A percentile compares a stretch with the other conserved stretches of the same genome.
phyloP scores from a whole-genome alignment of 148 eudicot genomes.

The Rhododendron griersonianum region DNA sequence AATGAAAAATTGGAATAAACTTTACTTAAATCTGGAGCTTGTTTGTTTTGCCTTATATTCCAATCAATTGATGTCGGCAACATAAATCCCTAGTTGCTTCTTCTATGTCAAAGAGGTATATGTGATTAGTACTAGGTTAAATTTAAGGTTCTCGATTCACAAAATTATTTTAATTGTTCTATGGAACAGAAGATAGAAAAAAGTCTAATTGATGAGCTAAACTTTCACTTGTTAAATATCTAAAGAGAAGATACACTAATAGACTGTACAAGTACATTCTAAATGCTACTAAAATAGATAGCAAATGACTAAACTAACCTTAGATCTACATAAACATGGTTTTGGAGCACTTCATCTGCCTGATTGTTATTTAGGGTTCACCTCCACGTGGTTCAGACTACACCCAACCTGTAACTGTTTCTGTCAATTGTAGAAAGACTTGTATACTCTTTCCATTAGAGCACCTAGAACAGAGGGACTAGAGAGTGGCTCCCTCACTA shows the following conservation, averaged over 20 bases:
- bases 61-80: not conserved
- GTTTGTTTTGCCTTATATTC: not conserved
- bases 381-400: not conserved
- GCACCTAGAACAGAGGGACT: not conserved
- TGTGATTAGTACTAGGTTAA: no score
- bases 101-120: no score
- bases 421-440: not conserved
- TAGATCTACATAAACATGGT: not conserved
- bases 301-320: not conserved
- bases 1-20: not conserved
- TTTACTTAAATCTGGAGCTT: not conserved
- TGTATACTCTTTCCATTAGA: not conserved
- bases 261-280: not conserved
- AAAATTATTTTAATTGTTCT: not conserved
- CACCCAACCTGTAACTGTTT: not conserved
- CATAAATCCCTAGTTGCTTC: not conserved
- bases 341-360: not conserved
- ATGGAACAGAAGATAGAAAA: not conserved
- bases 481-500: not conserved
- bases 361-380: not conserved
- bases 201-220: not conserved
- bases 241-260: not conserved
- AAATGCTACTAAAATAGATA: not conserved
- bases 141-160: not conserved
- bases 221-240: not conserved